These are phyloP conservation scores for Rubus idaeus DNA, from an alignment of 306 rosid genomes.

Conservation along the genomic window DNA sequence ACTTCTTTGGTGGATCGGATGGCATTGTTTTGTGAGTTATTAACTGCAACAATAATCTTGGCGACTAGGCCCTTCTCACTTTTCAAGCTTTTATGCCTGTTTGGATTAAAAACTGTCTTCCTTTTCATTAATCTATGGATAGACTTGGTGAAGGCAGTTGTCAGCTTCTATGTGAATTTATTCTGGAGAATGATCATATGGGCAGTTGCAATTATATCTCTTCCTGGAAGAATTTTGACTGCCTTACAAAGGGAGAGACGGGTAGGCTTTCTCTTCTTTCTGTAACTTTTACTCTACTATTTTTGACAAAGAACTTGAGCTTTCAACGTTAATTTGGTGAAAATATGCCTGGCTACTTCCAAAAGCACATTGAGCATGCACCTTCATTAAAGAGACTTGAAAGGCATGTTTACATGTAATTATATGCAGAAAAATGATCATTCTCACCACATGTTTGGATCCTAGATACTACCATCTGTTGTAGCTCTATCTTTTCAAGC, in stretches of 20 bases:
- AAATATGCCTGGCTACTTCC: not conserved
- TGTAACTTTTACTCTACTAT: not conserved
- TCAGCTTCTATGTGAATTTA: conserved; percentile 47
- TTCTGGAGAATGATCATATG: conserved; percentile 43
- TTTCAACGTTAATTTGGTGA: not conserved
- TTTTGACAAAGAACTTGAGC: not conserved
- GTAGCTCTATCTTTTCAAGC: not conserved
- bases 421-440: not conserved
- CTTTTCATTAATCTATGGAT: conserved; percentile 43
- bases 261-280: conserved; percentile 42
- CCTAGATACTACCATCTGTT: not conserved
- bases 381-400: not conserved
- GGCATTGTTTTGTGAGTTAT: conserved; percentile 51
- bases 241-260: conserved; percentile 60
- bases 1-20: conserved; percentile 29
- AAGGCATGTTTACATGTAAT: not conserved
- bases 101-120: conserved; percentile 46
- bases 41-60: conserved; percentile 35
- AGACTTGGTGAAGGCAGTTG: conserved; percentile 49
- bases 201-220: conserved; percentile 52
- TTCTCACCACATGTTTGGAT: not conserved
- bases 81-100: conserved; percentile 41
- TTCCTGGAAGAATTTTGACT: conserved; percentile 57
- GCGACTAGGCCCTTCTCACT: conserved; percentile 50
- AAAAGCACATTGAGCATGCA: not conserved